A percentile compares a stretch with the other conserved stretches of the same genome.
Evolutionary conservation across 345 rosid species (phyloP).

Genomic region (Camelina laxa): DNA sequence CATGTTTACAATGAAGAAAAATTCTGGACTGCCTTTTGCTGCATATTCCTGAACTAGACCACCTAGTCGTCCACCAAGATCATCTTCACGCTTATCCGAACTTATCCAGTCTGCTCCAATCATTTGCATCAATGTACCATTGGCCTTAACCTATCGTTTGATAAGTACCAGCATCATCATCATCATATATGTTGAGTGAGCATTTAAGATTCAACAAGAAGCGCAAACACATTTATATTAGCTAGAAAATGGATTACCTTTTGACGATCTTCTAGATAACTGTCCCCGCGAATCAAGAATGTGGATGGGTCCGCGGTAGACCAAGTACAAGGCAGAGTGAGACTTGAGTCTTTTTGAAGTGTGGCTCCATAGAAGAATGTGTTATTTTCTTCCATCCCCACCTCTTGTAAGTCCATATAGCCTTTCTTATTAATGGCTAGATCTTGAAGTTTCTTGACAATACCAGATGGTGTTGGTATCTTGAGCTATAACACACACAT

Average conservation of each 20-base stretch:
- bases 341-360: slow-evolving; percentile 68
- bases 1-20: slow-evolving; percentile 81
- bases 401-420: slow-evolving; percentile 67
- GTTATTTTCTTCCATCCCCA: slow-evolving; percentile 43
- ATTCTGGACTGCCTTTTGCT: slow-evolving; percentile 63
- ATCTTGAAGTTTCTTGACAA: slow-evolving; percentile 81
- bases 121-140: slow-evolving; percentile 75
- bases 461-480: slow-evolving; percentile 64
- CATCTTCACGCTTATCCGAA: slow-evolving; percentile 73
- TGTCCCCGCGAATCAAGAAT: slow-evolving; percentile 79
- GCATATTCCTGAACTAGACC: slow-evolving; percentile 76
- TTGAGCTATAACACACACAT: slow-evolving; percentile 43
- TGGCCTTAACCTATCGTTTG: slow-evolving; percentile 63
- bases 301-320: slow-evolving; percentile 70
- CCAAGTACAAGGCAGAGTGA: slow-evolving; percentile 74
- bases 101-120: slow-evolving; percentile 96
- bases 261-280: slow-evolving; percentile 63
- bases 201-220: neutral
- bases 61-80: slow-evolving; percentile 70
- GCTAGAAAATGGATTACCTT: slow-evolving; percentile 56
- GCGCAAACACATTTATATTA: neutral
- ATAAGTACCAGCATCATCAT: slow-evolving; percentile 11
- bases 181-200: neutral
- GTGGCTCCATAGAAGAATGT: slow-evolving; percentile 65
- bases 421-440: slow-evolving; percentile 79